Percentiles rank a stretch among this genome's conserved stretches.
These are phyloP conservation scores for Cnidoscolus chayamansa DNA, from an alignment of 441 rosid genomes.

Conservation along the genomic window DNA sequence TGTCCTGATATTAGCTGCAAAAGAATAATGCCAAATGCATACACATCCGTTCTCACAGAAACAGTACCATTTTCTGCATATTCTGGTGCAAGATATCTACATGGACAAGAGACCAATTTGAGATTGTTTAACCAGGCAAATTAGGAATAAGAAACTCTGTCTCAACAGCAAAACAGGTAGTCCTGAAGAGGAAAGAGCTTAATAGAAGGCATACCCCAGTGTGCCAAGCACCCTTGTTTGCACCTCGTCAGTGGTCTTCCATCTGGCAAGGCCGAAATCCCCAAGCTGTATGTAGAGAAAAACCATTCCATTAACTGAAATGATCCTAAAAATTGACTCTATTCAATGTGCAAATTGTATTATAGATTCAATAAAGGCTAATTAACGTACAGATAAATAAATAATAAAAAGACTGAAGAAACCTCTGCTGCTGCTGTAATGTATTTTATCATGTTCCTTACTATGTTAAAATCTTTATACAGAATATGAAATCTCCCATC, in stretches of 20 bases:
- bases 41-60: constrained; percentile 57
- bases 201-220: constrained; percentile 39
- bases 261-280: constrained; percentile 64
- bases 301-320: constrained; percentile 15
- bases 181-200: neutral
- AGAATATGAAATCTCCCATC: neutral
- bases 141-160: neutral
- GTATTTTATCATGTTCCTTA: neutral
- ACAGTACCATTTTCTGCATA: constrained; percentile 55
- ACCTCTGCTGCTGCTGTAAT: neutral
- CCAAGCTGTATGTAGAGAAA: constrained; percentile 38
- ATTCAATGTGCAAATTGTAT: neutral
- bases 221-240: constrained; percentile 57
- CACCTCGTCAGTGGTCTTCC: constrained; percentile 48
- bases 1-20: constrained; percentile 57
- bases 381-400: neutral
- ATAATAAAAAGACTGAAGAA: neutral
- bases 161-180: neutral
- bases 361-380: neutral
- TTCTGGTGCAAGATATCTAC: constrained; percentile 61
- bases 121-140: neutral
- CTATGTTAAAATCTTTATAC: neutral
- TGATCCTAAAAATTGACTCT: neutral
- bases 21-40: constrained; percentile 52
- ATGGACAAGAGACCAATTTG: constrained; percentile 1